These are phyloP conservation scores for Cokeromyces recurvatus DNA, from an alignment of 371 early-diverging fungal genomes.

Conservation along the genomic window DNA sequence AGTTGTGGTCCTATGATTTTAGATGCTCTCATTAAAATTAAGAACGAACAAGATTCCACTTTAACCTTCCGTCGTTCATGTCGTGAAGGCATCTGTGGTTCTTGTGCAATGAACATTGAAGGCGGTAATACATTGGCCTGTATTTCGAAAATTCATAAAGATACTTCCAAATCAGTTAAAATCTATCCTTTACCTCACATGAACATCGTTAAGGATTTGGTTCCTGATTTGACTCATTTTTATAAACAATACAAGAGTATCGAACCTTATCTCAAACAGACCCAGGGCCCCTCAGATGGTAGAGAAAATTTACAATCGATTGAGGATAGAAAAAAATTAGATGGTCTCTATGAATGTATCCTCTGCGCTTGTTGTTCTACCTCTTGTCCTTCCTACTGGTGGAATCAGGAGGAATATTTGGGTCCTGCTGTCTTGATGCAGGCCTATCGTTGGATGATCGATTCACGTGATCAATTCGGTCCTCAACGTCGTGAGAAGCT, in stretches of 20 bases:
- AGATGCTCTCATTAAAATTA: conserved; percentile 93
- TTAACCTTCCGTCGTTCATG: conserved; percentile 86
- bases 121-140: conserved; percentile 95
- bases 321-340: conserved; percentile 93
- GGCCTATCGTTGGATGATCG: conserved; percentile 98
- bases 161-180: conserved; percentile 62
- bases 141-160: conserved; percentile 79
- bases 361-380: conserved; percentile 97
- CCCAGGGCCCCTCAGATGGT: conserved; percentile 56
- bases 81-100: conserved; percentile 89
- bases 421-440: conserved; percentile 96
- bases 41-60: conserved; percentile 92
- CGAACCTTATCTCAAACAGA: conserved; percentile 92
- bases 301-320: conserved; percentile 89
- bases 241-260: conserved; percentile 96
- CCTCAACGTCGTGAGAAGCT: conserved; percentile 83
- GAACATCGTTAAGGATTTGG: conserved; percentile 84
- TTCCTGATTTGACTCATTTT: conserved; percentile 92
- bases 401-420: conserved; percentile 92
- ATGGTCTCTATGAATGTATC: conserved; percentile 97
- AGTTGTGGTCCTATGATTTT: conserved; percentile 92
- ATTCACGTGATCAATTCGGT: conserved; percentile 92
- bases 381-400: conserved; percentile 96
- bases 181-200: conserved; percentile 97
- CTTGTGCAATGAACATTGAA: conserved; percentile 96